These are phyloP conservation scores for Corymbia calophylla DNA, from an alignment of 441 rosid genomes.

Conservation along the genomic window DNA sequence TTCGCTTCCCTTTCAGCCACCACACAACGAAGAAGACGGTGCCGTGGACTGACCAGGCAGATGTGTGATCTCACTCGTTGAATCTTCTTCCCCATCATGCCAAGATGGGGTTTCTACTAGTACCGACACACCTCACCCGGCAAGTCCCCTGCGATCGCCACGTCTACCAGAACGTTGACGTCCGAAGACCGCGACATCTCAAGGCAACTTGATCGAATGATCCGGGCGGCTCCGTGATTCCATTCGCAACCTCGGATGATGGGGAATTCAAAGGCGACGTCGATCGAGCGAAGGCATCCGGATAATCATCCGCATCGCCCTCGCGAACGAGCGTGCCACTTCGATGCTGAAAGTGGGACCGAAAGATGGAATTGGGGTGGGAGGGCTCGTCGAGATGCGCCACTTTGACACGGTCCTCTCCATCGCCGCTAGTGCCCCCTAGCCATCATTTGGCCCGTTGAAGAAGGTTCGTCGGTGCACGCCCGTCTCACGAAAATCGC, in stretches of 20 bases:
- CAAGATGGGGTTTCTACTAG: conserved; percentile 10
- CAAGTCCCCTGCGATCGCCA: not conserved
- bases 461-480: too few species aligned
- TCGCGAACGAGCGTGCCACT: conserved; percentile 39
- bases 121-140: conserved; percentile 2
- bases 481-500: too few species aligned
- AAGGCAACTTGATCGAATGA: conserved; percentile 1
- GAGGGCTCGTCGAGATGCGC: conserved; percentile 27
- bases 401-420: conserved; percentile 52
- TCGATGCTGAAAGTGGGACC: conserved; percentile 57
- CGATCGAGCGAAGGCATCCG: conserved; percentile 44
- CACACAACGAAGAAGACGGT: conserved; percentile 26
- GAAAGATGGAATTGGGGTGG: conserved; percentile 26
- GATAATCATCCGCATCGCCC: conserved; percentile 79
- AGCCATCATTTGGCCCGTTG: conserved; percentile 73
- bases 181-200: not conserved
- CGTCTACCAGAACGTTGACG: not conserved
- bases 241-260: conserved; percentile 42
- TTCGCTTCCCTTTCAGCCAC: not conserved
- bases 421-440: conserved; percentile 65
- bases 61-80: conserved; percentile 39
- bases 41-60: conserved; percentile 40
- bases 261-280: conserved; percentile 41
- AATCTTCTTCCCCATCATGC: conserved; percentile 29
- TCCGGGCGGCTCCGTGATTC: conserved; percentile 52